Evolutionary conservation across 805 yeast genomes (phyloP).

Genomic region (Tetrapisispora taiwanensis): DNA sequence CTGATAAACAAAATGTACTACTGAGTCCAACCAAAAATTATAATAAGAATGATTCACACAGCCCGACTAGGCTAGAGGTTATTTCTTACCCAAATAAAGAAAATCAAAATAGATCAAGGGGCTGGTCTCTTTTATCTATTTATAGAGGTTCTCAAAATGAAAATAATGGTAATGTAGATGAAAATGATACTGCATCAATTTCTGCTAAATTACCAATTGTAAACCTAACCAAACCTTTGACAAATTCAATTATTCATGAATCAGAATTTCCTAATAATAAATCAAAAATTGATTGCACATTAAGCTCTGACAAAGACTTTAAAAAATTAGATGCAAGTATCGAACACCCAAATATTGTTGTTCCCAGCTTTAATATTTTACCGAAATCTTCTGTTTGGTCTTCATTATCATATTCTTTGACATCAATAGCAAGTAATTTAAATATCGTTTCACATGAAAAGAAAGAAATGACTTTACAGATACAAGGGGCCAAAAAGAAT

Average conservation of each 20-base stretch:
- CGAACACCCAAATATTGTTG: slow-evolving; percentile 23
- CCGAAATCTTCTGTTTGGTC: slow-evolving; percentile 22
- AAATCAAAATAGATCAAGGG: slow-evolving; percentile 4
- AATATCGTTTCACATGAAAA: slow-evolving; percentile 1
- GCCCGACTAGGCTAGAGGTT: not conserved
- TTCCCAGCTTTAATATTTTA: slow-evolving; percentile 23
- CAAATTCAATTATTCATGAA: slow-evolving; percentile 1
- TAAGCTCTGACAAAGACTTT: not conserved
- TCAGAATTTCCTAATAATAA: not conserved
- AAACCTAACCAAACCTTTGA: slow-evolving; percentile 1
- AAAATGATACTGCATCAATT: not conserved
- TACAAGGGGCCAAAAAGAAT: slow-evolving; percentile 11
- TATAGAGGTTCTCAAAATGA: not conserved
- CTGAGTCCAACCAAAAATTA: not conserved
- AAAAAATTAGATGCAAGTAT: slow-evolving; percentile 1
- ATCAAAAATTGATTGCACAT: slow-evolving; percentile 2
- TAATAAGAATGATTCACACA: not conserved
- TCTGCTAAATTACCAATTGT: not conserved
- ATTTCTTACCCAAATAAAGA: not conserved
- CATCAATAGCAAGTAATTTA: slow-evolving; percentile 10
- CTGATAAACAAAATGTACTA: not conserved
- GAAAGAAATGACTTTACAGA: slow-evolving; percentile 10
- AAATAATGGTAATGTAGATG: not conserved
- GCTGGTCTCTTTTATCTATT: slow-evolving; percentile 19
- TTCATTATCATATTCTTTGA: slow-evolving; percentile 12